Percentiles rank a stretch among this genome's conserved stretches.
phyloP scores from a whole-genome alignment of 345 rosid genomes.

The Lepidium africanum region DNA sequence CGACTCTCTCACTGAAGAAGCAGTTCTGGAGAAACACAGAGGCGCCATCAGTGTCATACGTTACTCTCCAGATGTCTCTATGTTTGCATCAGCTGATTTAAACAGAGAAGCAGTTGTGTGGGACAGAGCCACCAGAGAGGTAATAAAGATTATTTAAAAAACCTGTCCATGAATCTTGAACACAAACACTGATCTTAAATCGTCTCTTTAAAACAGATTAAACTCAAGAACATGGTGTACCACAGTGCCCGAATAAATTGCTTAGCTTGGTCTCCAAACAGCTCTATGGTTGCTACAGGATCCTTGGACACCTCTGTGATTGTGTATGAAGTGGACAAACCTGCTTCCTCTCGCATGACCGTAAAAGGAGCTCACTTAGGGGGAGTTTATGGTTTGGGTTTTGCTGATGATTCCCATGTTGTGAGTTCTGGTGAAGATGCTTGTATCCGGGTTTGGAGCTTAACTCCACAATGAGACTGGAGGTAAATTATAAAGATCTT shows the following conservation, averaged over 20 bases:
- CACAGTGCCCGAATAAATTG: slow-evolving; percentile 85
- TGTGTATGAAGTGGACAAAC: slow-evolving; percentile 69
- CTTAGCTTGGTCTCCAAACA: slow-evolving; percentile 86
- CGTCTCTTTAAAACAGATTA: slow-evolving; percentile 36
- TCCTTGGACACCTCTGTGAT: slow-evolving; percentile 80
- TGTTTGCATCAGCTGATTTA: slow-evolving; percentile 90
- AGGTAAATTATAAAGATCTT: not conserved
- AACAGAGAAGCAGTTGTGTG: slow-evolving; percentile 90
- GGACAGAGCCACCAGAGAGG: slow-evolving; percentile 84
- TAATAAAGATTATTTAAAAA: slow-evolving; percentile 15
- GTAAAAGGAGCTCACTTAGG: slow-evolving; percentile 86
- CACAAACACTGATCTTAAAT: not conserved
- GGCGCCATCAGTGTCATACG: slow-evolving; percentile 77
- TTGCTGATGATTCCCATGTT: slow-evolving; percentile 48
- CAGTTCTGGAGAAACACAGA: slow-evolving; percentile 80
- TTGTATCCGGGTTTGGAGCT: slow-evolving; percentile 69
- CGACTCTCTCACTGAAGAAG: slow-evolving; percentile 67
- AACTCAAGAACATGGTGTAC: slow-evolving; percentile 79
- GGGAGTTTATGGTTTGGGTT: slow-evolving; percentile 82
- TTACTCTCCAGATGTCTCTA: slow-evolving; percentile 83
- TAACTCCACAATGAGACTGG: slow-evolving; percentile 29
- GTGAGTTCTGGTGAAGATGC: slow-evolving; percentile 97
- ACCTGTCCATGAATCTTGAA: not conserved
- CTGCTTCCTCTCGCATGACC: slow-evolving; percentile 60
- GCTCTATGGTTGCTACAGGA: slow-evolving; percentile 70